Percentiles rank a stretch among this genome's conserved stretches.
These are phyloP conservation scores for Solanum piurae DNA, from an alignment of 257 asterid genomes.

Conservation along the genomic window DNA sequence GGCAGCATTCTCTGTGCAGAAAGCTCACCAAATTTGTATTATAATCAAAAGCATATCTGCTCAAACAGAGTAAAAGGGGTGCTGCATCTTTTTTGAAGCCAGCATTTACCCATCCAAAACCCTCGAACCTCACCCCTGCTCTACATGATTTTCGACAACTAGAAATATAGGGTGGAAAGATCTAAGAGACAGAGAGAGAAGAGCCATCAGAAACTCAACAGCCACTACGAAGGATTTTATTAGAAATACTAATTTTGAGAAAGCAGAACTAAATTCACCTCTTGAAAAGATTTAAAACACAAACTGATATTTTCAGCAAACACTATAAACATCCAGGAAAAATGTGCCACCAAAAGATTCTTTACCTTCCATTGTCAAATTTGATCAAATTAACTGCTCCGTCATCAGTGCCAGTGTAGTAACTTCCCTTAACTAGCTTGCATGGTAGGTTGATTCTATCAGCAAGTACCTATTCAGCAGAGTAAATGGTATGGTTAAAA, in stretches of 20 bases:
- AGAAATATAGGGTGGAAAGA: background rate
- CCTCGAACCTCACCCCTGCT: background rate
- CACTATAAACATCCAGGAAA: background rate
- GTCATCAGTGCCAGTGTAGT: slow-evolving; percentile 97
- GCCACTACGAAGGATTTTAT: background rate
- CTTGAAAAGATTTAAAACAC: background rate
- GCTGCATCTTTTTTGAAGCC: background rate
- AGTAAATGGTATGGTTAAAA: slow-evolving; percentile 9
- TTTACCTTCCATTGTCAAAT: slow-evolving; percentile 87
- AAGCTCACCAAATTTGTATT: background rate
- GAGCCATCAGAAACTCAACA: background rate
- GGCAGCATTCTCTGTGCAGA: background rate
- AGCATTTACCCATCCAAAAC: background rate
- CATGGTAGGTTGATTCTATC: slow-evolving; percentile 90
- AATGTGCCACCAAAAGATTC: background rate
- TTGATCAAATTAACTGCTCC: slow-evolving; percentile 95
- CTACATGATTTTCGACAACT: background rate
- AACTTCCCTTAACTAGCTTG: slow-evolving; percentile 93
- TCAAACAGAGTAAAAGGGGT: background rate
- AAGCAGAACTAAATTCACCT: background rate
- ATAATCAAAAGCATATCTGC: background rate
- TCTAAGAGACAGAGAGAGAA: background rate
- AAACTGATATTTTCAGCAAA: background rate
- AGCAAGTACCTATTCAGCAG: slow-evolving; percentile 78
- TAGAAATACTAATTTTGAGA: background rate